These are phyloP conservation scores for Leccinum pachyderme DNA, from an alignment of 1,284 basidiomycete genomes.

Conservation along the genomic window DNA sequence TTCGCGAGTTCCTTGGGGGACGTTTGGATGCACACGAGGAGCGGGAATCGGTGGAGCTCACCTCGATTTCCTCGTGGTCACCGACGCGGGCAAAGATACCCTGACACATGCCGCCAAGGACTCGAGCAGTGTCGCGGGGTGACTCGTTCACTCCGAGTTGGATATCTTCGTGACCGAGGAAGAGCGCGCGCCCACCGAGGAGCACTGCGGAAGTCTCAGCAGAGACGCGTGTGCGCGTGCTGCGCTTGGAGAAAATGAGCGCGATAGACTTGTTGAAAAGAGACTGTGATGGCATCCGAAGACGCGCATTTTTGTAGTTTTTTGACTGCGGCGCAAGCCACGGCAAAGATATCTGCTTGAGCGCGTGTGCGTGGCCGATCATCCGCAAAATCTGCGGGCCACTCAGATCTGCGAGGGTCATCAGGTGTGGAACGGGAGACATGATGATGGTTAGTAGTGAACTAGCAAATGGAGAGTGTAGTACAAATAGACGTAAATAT, in stretches of 20 bases:
- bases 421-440: slow-evolving; percentile 61
- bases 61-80: slow-evolving; percentile 90
- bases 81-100: slow-evolving; percentile 97
- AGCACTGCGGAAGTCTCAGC: slow-evolving; percentile 78
- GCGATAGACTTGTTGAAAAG: slow-evolving; percentile 84
- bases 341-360: slow-evolving; percentile 60
- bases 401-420: slow-evolving; percentile 83
- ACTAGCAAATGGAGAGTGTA: neutral
- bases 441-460: slow-evolving; percentile 6
- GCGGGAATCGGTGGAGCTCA: slow-evolving; percentile 34
- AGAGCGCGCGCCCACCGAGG: slow-evolving; percentile 89
- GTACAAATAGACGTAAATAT: neutral
- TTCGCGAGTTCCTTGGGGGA: slow-evolving; percentile 74
- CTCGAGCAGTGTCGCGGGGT: slow-evolving; percentile 80
- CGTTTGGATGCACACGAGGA: neutral
- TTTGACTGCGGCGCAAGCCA: slow-evolving; percentile 53
- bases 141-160: slow-evolving; percentile 97
- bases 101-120: slow-evolving; percentile 93
- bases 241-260: slow-evolving; percentile 89
- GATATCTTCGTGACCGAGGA: slow-evolving; percentile 90
- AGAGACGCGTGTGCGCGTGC: slow-evolving; percentile 88
- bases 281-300: slow-evolving; percentile 65
- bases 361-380: slow-evolving; percentile 57
- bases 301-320: slow-evolving; percentile 34
- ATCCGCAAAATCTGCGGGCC: slow-evolving; percentile 67